A percentile compares a stretch with the other conserved stretches of the same genome.
Evolutionary conservation across 1,139 yeast genomes (phyloP).

Genomic region (Entelexis sorbosivorans): DNA sequence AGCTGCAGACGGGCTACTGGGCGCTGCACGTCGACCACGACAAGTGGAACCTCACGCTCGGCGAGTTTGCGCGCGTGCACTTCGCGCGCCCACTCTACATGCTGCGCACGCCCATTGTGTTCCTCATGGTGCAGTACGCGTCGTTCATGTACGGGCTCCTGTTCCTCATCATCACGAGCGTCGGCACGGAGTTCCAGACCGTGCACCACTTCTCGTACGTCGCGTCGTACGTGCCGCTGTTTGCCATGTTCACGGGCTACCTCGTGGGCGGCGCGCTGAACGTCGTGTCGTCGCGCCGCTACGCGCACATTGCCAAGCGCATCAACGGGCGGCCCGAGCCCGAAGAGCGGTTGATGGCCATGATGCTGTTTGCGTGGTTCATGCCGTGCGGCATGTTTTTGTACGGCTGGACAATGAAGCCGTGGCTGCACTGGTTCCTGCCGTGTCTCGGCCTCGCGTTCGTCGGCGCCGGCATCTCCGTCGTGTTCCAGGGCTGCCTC

Average conservation of each 20-base stretch:
- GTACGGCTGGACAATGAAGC: conserved; percentile 60
- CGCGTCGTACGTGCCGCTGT: conserved; percentile 40
- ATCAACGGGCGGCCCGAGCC: conserved; percentile 35
- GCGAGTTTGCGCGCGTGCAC: conserved; percentile 35
- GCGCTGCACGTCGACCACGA: conserved; percentile 26
- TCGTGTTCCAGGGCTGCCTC: conserved; percentile 46
- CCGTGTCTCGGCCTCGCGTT: conserved; percentile 56
- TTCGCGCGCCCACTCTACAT: conserved; percentile 37
- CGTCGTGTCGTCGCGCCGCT: conserved; percentile 25
- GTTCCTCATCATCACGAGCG: conserved; percentile 35
- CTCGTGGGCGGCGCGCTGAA: conserved; percentile 38
- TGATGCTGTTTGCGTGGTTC: conserved; percentile 37
- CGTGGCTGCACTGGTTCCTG: conserved; percentile 57
- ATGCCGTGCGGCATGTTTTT: conserved; percentile 64
- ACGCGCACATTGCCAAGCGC: conserved; percentile 11
- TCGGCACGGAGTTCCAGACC: conserved; percentile 21
- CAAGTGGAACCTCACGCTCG: conserved; percentile 34
- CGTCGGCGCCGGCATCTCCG: conserved; percentile 52
- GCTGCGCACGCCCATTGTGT: conserved; percentile 39
- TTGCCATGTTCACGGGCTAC: conserved; percentile 38
- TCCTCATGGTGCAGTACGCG: conserved; percentile 36
- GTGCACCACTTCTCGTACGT: conserved; percentile 33
- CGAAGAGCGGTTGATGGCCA: conserved; percentile 48
- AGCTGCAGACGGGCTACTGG: conserved; percentile 46
- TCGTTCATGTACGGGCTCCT: conserved; percentile 40